These are phyloP conservation scores for Prunus yedoensis DNA, from an alignment of 331 rosid genomes.

Conservation along the genomic window DNA sequence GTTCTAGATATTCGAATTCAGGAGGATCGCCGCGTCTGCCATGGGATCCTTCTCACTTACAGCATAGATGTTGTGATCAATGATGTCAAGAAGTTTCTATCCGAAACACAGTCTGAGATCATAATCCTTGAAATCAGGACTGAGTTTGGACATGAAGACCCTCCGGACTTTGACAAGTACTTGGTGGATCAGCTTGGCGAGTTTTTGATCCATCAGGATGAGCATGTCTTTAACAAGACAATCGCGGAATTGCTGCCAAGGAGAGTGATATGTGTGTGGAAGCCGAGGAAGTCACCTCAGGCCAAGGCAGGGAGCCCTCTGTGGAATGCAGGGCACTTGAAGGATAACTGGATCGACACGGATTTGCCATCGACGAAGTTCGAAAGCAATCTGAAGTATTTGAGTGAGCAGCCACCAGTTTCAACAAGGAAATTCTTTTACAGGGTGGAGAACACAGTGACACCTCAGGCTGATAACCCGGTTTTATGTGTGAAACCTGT, in stretches of 20 bases:
- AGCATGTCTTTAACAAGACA: slow-evolving; percentile 53
- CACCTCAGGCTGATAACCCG: slow-evolving; percentile 76
- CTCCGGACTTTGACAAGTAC: slow-evolving; percentile 65
- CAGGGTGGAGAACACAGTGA: slow-evolving; percentile 89
- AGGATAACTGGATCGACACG: slow-evolving; percentile 82
- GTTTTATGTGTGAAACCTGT: slow-evolving; percentile 77
- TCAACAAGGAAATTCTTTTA: slow-evolving; percentile 66
- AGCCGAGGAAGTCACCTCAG: slow-evolving; percentile 66
- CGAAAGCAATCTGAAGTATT: slow-evolving; percentile 67
- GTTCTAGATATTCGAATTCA: slow-evolving; percentile 71
- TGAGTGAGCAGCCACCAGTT: slow-evolving; percentile 63
- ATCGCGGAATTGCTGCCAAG: slow-evolving; percentile 62
- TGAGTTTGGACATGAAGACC: slow-evolving; percentile 77
- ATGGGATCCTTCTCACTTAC: slow-evolving; percentile 73
- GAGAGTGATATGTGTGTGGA: slow-evolving; percentile 81
- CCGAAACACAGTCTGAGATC: slow-evolving; percentile 66
- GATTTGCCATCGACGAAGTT: slow-evolving; percentile 87
- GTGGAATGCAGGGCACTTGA: slow-evolving; percentile 65
- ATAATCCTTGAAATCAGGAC: slow-evolving; percentile 77
- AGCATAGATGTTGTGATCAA: slow-evolving; percentile 56
- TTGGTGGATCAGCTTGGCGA: slow-evolving; percentile 66
- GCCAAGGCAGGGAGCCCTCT: slow-evolving; percentile 59
- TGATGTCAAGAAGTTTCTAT: slow-evolving; percentile 54
- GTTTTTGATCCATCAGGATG: slow-evolving; percentile 63
- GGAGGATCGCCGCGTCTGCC: slow-evolving; percentile 64